These are phyloP conservation scores for Daldinia sp. DNA, from an alignment of 2,329 filamentous ascomycete genomes.

Conservation along the genomic window DNA sequence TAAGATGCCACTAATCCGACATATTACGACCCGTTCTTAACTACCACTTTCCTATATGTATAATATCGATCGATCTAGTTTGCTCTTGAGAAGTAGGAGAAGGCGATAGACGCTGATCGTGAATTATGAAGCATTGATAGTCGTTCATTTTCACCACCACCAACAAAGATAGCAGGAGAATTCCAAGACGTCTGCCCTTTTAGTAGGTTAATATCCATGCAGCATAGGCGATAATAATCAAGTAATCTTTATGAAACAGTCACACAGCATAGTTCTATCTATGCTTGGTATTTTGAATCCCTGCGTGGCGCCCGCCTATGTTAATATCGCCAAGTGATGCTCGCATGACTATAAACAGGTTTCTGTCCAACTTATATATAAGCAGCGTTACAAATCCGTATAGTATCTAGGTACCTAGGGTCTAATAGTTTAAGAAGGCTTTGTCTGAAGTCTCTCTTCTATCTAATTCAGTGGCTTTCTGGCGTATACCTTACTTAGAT, in stretches of 20 bases:
- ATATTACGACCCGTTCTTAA: background rate
- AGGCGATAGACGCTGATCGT: background rate
- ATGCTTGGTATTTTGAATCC: background rate
- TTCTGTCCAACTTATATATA: background rate
- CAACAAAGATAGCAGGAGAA: background rate
- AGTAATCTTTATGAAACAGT: slow-evolving; percentile 1
- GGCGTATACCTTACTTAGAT: no score
- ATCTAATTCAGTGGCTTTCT: no score
- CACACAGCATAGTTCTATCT: background rate
- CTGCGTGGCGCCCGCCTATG: background rate
- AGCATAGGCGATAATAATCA: background rate
- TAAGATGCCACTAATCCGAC: background rate
- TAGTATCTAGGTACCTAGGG: no score
- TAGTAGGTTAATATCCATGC: background rate
- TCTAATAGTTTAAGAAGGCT: no score
- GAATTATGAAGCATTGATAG: background rate
- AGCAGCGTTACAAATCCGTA: background rate
- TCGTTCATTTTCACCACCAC: background rate
- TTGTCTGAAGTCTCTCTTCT: no score
- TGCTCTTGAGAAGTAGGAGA: background rate
- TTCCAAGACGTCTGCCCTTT: background rate
- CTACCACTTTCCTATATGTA: background rate
- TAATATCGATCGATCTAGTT: slow-evolving; percentile 9
- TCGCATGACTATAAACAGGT: background rate
- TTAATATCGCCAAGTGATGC: background rate